These are phyloP conservation scores for Tylopilus subfusipes DNA, from an alignment of 768 basidiomycete genomes.

Conservation along the genomic window DNA sequence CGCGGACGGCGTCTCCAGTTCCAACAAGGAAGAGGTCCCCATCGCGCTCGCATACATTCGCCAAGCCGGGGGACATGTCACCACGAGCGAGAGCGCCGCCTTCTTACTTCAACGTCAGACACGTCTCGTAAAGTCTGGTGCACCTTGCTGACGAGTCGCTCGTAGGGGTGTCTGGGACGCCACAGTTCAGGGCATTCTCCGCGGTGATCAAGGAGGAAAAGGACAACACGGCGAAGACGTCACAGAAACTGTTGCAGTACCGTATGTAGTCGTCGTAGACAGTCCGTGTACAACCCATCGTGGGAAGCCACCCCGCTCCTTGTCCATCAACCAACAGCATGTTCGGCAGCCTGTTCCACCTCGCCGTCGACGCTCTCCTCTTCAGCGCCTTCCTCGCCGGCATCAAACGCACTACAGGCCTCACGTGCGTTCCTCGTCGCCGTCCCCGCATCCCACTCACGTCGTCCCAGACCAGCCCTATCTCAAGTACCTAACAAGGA, in stretches of 20 bases:
- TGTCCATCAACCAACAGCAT: constrained; percentile 9
- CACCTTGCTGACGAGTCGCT: constrained; percentile 10
- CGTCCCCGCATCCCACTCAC: background rate
- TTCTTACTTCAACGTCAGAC: constrained; percentile 71
- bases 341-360: constrained; percentile 47
- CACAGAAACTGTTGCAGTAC: constrained; percentile 32
- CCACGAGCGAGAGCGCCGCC: constrained; percentile 76
- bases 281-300: constrained; percentile 16
- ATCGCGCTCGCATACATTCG: constrained; percentile 68
- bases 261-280: constrained; percentile 17
- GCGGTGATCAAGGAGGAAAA: constrained; percentile 76
- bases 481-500: constrained; percentile 84
- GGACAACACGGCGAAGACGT: constrained; percentile 46
- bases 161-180: constrained; percentile 55
- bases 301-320: constrained; percentile 10
- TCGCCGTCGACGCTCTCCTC: constrained; percentile 75
- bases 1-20: constrained; percentile 82
- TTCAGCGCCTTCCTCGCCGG: constrained; percentile 81
- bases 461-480: constrained; percentile 57
- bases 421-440: constrained; percentile 58
- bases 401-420: constrained; percentile 76
- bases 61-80: constrained; percentile 69
- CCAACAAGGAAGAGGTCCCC: constrained; percentile 75
- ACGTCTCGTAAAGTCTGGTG: constrained; percentile 7
- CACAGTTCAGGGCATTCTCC: constrained; percentile 71